Evolutionary conservation across 495 filamentous ascomycete species (phyloP).

Genomic region (Cercophora sp.): DNA sequence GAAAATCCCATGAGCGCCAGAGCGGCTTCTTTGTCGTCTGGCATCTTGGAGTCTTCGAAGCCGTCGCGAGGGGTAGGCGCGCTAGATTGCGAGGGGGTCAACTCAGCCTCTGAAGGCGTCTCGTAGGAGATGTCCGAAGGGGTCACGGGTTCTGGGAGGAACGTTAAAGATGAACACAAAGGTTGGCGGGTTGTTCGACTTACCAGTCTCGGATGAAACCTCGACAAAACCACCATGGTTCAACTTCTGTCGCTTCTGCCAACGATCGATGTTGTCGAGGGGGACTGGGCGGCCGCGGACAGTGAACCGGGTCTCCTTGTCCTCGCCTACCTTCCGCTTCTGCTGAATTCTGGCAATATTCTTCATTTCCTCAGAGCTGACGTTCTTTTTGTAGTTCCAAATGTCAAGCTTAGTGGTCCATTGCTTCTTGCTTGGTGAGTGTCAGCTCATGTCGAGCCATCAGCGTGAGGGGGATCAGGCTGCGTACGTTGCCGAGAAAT

Average conservation of each 20-base stretch:
- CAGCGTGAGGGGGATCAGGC: background rate
- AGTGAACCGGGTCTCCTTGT: background rate
- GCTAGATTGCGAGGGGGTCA: background rate
- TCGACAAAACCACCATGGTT: background rate
- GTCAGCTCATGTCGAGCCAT: background rate
- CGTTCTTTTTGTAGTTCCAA: background rate
- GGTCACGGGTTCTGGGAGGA: no score
- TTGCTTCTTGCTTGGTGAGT: background rate
- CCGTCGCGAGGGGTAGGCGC: no score
- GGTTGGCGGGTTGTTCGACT: no score
- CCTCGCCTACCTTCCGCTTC: background rate
- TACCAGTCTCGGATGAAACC: background rate
- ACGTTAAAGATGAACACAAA: no score
- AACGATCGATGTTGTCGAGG: background rate
- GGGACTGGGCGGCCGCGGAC: background rate
- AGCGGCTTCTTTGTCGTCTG: no score
- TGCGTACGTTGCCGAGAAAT: background rate
- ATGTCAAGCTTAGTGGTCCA: background rate
- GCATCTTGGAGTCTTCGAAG: no score
- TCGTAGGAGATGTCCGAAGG: background rate
- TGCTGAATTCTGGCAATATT: background rate
- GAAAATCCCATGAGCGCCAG: no score
- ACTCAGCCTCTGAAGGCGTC: background rate
- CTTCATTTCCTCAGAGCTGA: background rate
- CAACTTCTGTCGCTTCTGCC: background rate